These are phyloP conservation scores for Metarhizium brunneum DNA, from an alignment of 2,329 filamentous ascomycete genomes.

Conservation along the genomic window DNA sequence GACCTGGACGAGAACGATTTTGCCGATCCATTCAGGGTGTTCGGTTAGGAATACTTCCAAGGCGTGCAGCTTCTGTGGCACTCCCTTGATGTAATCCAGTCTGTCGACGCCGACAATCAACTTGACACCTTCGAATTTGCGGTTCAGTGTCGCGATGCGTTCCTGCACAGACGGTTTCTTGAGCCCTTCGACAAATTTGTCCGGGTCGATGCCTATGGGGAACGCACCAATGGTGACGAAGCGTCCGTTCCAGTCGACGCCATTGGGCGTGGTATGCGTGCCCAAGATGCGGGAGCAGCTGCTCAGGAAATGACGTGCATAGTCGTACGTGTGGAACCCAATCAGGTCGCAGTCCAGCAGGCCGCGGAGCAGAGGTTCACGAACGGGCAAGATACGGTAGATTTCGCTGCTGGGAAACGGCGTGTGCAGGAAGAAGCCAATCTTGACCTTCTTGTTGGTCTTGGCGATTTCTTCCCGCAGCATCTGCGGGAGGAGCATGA, in stretches of 20 bases:
- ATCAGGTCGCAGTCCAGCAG: conserved; percentile 90
- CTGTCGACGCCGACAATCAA: conserved; percentile 95
- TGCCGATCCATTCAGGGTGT: conserved; percentile 96
- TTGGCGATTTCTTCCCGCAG: conserved; percentile 79
- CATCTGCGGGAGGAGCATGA: conserved; percentile 96
- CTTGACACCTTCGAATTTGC: conserved; percentile 93
- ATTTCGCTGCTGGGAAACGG: conserved; percentile 96
- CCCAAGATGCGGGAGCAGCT: conserved; percentile 88
- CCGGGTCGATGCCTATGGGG: conserved; percentile 94
- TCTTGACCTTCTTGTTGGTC: conserved; percentile 84
- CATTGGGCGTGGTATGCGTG: conserved; percentile 78
- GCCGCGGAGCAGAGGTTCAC: conserved; percentile 78
- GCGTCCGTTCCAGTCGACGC: conserved; percentile 81
- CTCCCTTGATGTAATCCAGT: conserved; percentile 97
- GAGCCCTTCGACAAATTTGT: conserved; percentile 87
- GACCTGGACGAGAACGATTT: conserved; percentile 92
- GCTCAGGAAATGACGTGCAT: conserved; percentile 94
- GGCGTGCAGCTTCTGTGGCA: conserved; percentile 93
- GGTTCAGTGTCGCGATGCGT: conserved; percentile 73
- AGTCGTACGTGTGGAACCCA: conserved; percentile 98
- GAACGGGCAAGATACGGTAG: conserved; percentile 87
- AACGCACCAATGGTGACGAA: conserved; percentile 90
- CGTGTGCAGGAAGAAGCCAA: conserved; percentile 96
- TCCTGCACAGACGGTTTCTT: conserved; percentile 79
- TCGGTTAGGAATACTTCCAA: conserved; percentile 95